Conservation (phyloP, 371 early-diverging fungal species). For the Mucor indicus region DNA sequence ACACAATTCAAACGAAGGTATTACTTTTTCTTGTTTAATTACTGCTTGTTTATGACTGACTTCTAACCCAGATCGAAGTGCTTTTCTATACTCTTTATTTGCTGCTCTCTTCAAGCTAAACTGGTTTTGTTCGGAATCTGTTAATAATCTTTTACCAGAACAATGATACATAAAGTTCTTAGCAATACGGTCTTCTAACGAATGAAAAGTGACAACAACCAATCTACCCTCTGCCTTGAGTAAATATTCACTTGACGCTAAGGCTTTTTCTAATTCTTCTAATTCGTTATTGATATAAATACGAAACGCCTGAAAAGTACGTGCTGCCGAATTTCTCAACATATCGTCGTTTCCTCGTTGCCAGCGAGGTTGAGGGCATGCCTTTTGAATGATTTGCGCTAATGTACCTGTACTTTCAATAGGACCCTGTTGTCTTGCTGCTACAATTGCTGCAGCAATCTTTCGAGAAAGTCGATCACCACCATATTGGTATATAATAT, state of each 20-base stretch:
- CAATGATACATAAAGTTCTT: slow-evolving; percentile 59
- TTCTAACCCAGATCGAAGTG: not conserved
- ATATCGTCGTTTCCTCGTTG: slow-evolving; percentile 45
- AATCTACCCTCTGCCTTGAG: slow-evolving; percentile 55
- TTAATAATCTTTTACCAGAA: slow-evolving; percentile 23
- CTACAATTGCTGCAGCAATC: slow-evolving; percentile 64
- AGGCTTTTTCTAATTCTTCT: slow-evolving; percentile 48
- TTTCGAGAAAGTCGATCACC: slow-evolving; percentile 58
- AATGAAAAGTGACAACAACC: slow-evolving; percentile 71
- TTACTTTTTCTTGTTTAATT: not conserved
- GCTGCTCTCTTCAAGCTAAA: slow-evolving; percentile 35
- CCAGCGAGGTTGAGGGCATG: slow-evolving; percentile 52
- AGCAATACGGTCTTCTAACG: slow-evolving; percentile 70
- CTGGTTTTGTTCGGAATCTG: slow-evolving; percentile 30
- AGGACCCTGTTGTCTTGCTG: slow-evolving; percentile 43
- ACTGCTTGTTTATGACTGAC: slow-evolving; percentile 4
- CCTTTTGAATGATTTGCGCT: slow-evolving; percentile 50
- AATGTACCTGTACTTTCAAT: slow-evolving; percentile 57
- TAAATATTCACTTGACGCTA: slow-evolving; percentile 51
- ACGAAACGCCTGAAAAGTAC: slow-evolving; percentile 60
- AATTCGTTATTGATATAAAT: slow-evolving; percentile 76
- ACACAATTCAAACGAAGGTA: slow-evolving; percentile 34
- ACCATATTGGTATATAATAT: slow-evolving; percentile 63
- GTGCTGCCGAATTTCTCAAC: slow-evolving; percentile 49
- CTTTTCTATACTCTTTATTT: slow-evolving; percentile 22